Conservation (phyloP, 2,329 filamentous ascomycete species). For the Chaetoscypha palmicola region DNA sequence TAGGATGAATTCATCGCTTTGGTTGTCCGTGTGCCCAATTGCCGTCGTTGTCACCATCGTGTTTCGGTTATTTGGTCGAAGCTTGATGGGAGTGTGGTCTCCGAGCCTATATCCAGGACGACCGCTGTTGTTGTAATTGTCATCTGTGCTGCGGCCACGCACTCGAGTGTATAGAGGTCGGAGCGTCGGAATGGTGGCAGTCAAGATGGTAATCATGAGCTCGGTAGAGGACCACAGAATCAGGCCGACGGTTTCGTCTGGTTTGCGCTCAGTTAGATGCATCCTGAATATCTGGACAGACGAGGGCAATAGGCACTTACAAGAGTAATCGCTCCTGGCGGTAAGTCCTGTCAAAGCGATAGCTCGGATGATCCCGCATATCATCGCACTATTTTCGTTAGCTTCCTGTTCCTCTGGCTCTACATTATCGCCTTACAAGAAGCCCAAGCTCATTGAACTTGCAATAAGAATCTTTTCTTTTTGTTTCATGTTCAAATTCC, state of each 20-base stretch:
- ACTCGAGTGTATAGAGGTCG: conserved; percentile 22
- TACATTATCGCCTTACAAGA: conserved; percentile 23
- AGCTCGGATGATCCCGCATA: conserved; percentile 8
- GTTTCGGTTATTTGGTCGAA: not conserved
- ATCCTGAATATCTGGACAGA: too few species aligned
- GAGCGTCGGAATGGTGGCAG: conserved; percentile 27
- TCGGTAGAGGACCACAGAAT: conserved; percentile 41
- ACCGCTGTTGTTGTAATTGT: not conserved
- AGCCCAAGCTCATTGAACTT: conserved; percentile 33
- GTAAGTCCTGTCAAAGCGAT: conserved; percentile 2
- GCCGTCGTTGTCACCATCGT: not conserved
- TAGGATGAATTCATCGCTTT: not conserved
- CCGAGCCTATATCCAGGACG: not conserved
- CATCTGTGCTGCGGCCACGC: not conserved
- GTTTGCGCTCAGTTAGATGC: not conserved
- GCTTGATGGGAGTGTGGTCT: not conserved
- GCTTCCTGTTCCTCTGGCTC: not conserved
- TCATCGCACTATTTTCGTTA: not conserved
- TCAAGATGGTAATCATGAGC: conserved; percentile 29
- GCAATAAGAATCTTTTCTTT: conserved; percentile 35
- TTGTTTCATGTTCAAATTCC: conserved; percentile 32
- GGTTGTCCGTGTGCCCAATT: not conserved
- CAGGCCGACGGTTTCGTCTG: conserved; percentile 29
- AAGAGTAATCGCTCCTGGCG: conserved; percentile 8
- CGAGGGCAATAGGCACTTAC: not conserved